phyloP scores from a whole-genome alignment of 164 flowering plant species.

The Tetracentron sinense region DNA sequence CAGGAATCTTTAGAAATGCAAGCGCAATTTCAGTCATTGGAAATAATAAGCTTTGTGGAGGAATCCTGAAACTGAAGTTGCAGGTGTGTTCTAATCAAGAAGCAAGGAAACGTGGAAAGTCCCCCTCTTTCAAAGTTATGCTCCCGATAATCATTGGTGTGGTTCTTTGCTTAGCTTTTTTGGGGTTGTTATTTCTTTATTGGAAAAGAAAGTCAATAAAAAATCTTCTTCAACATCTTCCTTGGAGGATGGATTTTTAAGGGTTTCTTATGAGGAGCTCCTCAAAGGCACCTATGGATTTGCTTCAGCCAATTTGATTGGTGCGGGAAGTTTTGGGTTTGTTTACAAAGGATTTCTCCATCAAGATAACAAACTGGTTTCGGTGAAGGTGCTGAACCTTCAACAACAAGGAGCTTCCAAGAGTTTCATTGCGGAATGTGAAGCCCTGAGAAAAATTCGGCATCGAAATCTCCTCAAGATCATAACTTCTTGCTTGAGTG shows the following conservation, averaged over 20 bases:
- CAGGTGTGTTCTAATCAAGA: constrained; percentile 14
- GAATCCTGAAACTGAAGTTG: constrained; percentile 4
- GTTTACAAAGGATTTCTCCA: constrained; percentile 28
- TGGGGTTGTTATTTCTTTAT: neutral
- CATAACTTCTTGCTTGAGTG: constrained; percentile 25
- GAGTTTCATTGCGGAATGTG: constrained; percentile 32
- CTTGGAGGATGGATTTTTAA: neutral
- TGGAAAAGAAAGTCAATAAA: constrained; percentile 5
- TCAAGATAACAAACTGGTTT: constrained; percentile 15
- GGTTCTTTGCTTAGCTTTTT: neutral
- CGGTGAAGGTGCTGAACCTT: constrained; percentile 35
- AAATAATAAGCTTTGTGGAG: constrained; percentile 30
- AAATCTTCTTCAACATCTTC: neutral
- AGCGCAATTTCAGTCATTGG: constrained; percentile 17
- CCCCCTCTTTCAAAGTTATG: neutral
- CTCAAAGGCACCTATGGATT: constrained; percentile 24
- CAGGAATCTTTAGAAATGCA: constrained; percentile 24
- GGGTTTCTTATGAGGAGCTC: constrained; percentile 23
- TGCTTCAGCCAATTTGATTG: constrained; percentile 25
- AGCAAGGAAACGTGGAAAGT: neutral
- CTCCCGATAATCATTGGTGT: neutral
- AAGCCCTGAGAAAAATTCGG: constrained; percentile 25
- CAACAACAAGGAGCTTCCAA: constrained; percentile 23
- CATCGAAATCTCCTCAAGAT: constrained; percentile 39
- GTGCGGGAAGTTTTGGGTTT: constrained; percentile 32